These are phyloP conservation scores for Aspergillus tamarii DNA, from an alignment of 2,329 filamentous ascomycete genomes.

Conservation along the genomic window DNA sequence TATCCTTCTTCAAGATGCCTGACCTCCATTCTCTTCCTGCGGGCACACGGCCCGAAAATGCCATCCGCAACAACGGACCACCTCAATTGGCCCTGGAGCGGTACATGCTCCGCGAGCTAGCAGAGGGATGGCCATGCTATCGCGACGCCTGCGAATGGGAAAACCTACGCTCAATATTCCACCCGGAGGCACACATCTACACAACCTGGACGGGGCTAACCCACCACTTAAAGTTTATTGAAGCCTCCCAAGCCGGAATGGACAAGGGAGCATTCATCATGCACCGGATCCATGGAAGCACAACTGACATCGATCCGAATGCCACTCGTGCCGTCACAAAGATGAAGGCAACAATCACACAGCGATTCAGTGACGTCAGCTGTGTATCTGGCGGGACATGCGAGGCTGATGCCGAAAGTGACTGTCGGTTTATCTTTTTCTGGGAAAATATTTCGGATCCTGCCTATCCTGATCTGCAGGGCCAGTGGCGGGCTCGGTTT, in stretches of 20 bases:
- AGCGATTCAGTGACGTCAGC: neutral
- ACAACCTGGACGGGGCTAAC: constrained; percentile 2
- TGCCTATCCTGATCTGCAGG: neutral
- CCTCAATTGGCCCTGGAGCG: constrained; percentile 5
- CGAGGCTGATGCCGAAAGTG: constrained; percentile 6
- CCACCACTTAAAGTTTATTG: constrained; percentile 10
- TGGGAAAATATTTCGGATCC: neutral
- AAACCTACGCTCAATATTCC: neutral
- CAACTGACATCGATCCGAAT: constrained; percentile 10
- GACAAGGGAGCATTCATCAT: constrained; percentile 6
- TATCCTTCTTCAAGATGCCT: neutral
- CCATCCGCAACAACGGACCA: constrained; percentile 1
- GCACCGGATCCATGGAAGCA: constrained; percentile 6
- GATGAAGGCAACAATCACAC: constrained; percentile 11
- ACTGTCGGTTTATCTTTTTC: neutral
- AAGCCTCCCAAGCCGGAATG: constrained; percentile 7
- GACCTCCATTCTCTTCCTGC: neutral
- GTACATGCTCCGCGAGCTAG: constrained; percentile 7
- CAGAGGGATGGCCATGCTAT: constrained; percentile 11
- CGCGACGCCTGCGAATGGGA: constrained; percentile 13
- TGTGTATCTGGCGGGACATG: neutral
- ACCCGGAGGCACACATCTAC: constrained; percentile 5
- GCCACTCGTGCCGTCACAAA: constrained; percentile 1
- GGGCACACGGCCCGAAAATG: neutral
- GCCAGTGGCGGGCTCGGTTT: neutral